A percentile compares a stretch with the other conserved stretches of the same genome.
These are phyloP conservation scores for Echeveria elegans DNA, from an alignment of 164 flowering plant genomes.

Conservation along the genomic window DNA sequence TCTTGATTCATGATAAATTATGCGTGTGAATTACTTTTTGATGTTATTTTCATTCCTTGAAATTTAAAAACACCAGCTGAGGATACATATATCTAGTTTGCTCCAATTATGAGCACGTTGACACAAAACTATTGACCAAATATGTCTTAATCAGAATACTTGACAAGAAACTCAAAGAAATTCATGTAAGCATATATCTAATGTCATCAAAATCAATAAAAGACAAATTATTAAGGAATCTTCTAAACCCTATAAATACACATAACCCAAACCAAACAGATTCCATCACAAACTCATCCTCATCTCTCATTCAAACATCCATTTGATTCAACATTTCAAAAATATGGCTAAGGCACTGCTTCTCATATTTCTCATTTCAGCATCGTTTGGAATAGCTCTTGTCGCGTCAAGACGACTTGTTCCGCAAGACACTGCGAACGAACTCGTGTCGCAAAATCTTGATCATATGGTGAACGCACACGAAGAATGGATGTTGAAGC, in stretches of 20 bases:
- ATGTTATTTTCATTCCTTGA: too few species aligned
- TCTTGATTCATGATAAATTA: too few species aligned
- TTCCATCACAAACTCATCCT: not conserved
- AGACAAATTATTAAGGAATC: not conserved
- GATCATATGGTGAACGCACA: slow-evolving; percentile 5
- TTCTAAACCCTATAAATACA: not conserved
- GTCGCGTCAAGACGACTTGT: not conserved
- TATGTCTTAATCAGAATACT: not conserved
- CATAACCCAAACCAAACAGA: not conserved
- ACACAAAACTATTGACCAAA: too few species aligned
- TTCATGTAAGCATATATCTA: not conserved
- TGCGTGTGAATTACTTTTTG: too few species aligned
- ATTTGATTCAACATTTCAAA: not conserved
- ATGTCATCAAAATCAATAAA: not conserved
- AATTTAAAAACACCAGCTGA: too few species aligned
- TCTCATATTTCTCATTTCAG: not conserved
- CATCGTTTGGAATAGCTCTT: not conserved
- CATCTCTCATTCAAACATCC: not conserved
- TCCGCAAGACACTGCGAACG: slow-evolving; percentile 7
- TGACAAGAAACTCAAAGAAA: not conserved
- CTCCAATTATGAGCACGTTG: too few species aligned
- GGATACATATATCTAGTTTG: too few species aligned
- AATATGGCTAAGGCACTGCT: not conserved
- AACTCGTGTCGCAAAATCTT: not conserved
- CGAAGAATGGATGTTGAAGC: slow-evolving; percentile 14